A percentile compares a stretch with the other conserved stretches of the same genome.
phyloP scores from a whole-genome alignment of 192 early-diverging fungal species.

The Umbelopsis isabellina region DNA sequence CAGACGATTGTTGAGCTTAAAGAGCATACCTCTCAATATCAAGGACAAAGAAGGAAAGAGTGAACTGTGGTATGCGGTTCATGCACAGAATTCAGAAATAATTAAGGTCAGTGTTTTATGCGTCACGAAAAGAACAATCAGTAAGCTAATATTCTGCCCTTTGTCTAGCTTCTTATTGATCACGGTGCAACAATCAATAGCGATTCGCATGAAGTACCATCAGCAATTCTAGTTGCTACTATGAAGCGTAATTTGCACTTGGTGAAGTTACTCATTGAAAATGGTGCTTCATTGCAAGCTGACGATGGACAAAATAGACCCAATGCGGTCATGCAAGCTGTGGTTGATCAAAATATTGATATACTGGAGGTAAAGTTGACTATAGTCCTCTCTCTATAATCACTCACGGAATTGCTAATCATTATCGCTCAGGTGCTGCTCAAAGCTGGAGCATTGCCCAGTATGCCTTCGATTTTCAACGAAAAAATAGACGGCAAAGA shows the following conservation, averaged over 20 bases:
- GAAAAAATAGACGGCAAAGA: background rate
- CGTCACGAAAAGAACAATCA: background rate
- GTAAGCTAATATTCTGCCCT: conserved; percentile 2
- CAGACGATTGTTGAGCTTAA: conserved; percentile 27
- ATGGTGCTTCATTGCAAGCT: conserved; percentile 33
- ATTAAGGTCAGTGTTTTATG: conserved; percentile 30
- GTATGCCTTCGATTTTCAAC: background rate
- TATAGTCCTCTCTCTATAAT: too few species aligned
- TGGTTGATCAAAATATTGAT: conserved; percentile 13
- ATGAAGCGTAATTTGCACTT: conserved; percentile 14
- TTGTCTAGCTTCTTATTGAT: conserved; percentile 24
- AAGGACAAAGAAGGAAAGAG: conserved; percentile 41
- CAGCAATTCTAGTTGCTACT: conserved; percentile 24
- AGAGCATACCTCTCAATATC: conserved; percentile 6
- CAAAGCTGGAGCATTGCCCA: background rate
- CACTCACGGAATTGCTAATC: background rate
- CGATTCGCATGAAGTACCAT: background rate
- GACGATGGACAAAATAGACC: conserved; percentile 26
- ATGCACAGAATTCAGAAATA: conserved; percentile 19
- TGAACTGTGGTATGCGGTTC: conserved; percentile 49
- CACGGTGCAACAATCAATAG: conserved; percentile 12
- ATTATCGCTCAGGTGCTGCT: background rate
- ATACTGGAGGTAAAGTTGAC: conserved; percentile 26
- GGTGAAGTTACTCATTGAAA: conserved; percentile 17
- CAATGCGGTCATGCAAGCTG: conserved; percentile 44